phyloP scores from a whole-genome alignment of 176 grass and related monocot species.

The Musa schizocarpa region DNA sequence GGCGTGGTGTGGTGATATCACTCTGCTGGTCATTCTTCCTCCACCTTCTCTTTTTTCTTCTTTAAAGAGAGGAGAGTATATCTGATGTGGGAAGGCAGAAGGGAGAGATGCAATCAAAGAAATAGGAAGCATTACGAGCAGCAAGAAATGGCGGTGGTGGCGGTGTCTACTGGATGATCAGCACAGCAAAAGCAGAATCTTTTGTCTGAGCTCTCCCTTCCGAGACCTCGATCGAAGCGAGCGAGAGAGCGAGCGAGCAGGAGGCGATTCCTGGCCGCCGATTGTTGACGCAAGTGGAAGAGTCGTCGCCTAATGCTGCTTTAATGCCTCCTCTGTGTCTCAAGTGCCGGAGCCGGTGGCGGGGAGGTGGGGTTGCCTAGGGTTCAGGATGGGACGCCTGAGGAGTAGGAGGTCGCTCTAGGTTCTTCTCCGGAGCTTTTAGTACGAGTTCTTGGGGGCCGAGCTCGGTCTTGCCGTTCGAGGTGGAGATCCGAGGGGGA shows the following conservation, averaged over 20 bases:
- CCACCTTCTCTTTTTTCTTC: no score
- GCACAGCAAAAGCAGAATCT: background rate
- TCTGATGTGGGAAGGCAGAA: background rate
- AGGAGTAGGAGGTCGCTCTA: background rate
- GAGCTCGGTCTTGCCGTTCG: background rate
- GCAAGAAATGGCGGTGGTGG: background rate
- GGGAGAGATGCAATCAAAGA: background rate
- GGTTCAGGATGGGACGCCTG: background rate
- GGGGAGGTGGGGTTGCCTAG: background rate
- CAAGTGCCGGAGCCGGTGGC: background rate
- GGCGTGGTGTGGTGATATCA: no score
- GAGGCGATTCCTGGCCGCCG: no score
- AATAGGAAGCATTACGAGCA: background rate
- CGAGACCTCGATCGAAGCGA: no score
- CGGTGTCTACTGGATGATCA: background rate
- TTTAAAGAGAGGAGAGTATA: background rate
- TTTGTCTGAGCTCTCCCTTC: no score
- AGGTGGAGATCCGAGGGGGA: conserved; percentile 8
- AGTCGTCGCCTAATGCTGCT: background rate
- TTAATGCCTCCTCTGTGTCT: background rate
- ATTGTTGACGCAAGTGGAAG: no score
- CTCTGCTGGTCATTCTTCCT: no score
- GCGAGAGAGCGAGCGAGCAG: no score
- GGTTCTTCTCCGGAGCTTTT: background rate
- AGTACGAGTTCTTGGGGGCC: background rate